Percentiles rank a stretch among this genome's conserved stretches.
Evolutionary conservation across 768 basidiomycete species (phyloP).

Genomic region (Mycena belliarum): DNA sequence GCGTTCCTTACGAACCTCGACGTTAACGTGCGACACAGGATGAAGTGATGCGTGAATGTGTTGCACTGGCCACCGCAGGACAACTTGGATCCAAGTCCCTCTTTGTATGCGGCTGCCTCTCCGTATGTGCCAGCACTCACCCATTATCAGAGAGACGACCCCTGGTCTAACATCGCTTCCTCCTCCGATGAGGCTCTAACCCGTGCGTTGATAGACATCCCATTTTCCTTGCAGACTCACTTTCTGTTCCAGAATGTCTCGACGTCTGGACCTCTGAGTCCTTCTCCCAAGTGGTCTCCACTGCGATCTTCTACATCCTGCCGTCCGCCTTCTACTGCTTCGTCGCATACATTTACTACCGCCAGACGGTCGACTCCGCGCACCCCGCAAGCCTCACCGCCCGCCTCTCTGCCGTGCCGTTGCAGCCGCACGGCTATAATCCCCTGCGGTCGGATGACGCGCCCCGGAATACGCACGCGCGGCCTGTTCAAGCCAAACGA

Average conservation of each 20-base stretch:
- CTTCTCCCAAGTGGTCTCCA: constrained; percentile 37
- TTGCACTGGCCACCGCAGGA: constrained; percentile 34
- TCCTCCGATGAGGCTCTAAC: constrained; percentile 32
- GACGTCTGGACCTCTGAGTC: constrained; percentile 40
- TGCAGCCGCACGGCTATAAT: neutral
- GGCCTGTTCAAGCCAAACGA: neutral
- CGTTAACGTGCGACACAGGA: constrained; percentile 26
- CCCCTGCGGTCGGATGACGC: neutral
- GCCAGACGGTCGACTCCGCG: neutral
- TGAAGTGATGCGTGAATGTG: constrained; percentile 40
- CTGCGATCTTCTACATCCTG: constrained; percentile 33
- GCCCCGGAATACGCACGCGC: neutral
- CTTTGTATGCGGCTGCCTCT: constrained; percentile 31
- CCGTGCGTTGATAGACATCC: constrained; percentile 32
- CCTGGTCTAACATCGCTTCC: constrained; percentile 30
- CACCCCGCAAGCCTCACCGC: neutral
- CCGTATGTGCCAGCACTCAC: neutral
- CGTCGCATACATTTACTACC: neutral
- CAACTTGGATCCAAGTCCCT: constrained; percentile 36
- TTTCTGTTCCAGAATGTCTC: constrained; percentile 34
- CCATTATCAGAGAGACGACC: constrained; percentile 29
- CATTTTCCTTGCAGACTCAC: neutral
- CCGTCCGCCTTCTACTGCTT: neutral
- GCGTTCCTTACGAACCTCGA: neutral
- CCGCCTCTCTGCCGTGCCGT: neutral